Base-by-base conservation (phyloP, 768 basidiomycete species). In the Lentinula aciculospora region DNA sequence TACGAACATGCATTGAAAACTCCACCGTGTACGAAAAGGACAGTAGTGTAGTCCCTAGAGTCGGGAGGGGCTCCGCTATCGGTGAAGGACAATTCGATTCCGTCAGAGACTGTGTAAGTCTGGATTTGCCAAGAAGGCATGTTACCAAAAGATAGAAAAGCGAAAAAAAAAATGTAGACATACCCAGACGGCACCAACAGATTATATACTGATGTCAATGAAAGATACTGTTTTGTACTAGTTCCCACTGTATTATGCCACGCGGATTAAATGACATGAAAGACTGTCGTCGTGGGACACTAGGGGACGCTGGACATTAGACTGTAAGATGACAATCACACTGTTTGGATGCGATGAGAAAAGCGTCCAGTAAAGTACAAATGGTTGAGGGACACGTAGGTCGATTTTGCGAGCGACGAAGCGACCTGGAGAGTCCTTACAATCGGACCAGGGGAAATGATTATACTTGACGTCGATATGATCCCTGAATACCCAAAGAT, bases 21-120 rank as follows among this genome's bases (percentile, higher is more conserved):
- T 29, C 55, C 49, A 29, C 66, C 66, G 39, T 67, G 66, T 8
- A 63, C 40, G 17, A 66, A 40, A n/a, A 67, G 34, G 19, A 65
- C 53, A 2, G 66, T 67, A 19, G 64, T 67, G 36, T 67, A 67
- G 21, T 50, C 36, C 2, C 5, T 28, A 6, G 64, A 58, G 28
- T 44, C 36, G 25, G 51, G 44, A 32, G 53, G 53, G n/a, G 51
- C 36, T 7, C 58, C 53, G 28, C 44, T 54, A 32, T 59, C 58
- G 10, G 58, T 59, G 58, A 55, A 55, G 34, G 42, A 59, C 21
- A 59, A 19, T 21, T 55, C 28, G n/a, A 59, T 48, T 21, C 44
- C 53, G 15, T 59, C 31, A 21, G 58, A 48, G 7, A 59, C 31
- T 15, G 37, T 42, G 48, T 53, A 58, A 6, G 58, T 58, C 15